A percentile compares a stretch with the other conserved stretches of the same genome.
Evolutionary conservation across 2,329 filamentous ascomycete genomes (phyloP).

Genomic region (Nectriaceae sp.): DNA sequence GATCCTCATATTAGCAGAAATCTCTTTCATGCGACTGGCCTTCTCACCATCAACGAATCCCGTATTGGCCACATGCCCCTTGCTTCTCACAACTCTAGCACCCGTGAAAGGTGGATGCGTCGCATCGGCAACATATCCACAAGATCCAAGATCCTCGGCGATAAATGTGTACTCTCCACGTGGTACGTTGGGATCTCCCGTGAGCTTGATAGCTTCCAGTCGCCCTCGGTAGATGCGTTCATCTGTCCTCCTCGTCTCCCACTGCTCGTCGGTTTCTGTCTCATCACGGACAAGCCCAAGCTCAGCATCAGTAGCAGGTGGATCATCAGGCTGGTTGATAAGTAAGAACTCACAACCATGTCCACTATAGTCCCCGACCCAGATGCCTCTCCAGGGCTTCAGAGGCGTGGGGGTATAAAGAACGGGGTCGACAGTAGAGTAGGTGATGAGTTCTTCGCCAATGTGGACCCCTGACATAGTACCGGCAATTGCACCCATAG

Average conservation of each 20-base stretch:
- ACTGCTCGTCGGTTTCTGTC: constrained; percentile 48
- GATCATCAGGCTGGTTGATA: constrained; percentile 69
- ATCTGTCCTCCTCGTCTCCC: constrained; percentile 45
- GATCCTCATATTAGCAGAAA: constrained; percentile 2
- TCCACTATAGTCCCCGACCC: constrained; percentile 85
- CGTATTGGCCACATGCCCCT: constrained; percentile 74
- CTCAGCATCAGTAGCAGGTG: constrained; percentile 40
- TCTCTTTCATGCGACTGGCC: background rate
- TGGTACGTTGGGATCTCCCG: constrained; percentile 87
- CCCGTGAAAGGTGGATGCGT: constrained; percentile 72
- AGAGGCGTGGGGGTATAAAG: constrained; percentile 79
- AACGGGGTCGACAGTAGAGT: constrained; percentile 68
- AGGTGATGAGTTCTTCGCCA: constrained; percentile 62
- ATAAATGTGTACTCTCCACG: constrained; percentile 83
- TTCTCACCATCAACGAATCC: constrained; percentile 72
- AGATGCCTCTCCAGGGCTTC: constrained; percentile 88
- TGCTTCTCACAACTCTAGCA: constrained; percentile 70
- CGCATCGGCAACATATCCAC: constrained; percentile 64
- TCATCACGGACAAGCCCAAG: constrained; percentile 41
- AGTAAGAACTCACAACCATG: constrained; percentile 90
- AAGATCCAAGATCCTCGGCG: constrained; percentile 72
- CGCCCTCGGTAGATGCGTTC: constrained; percentile 62
- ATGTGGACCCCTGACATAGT: constrained; percentile 46
- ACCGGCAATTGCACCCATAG: constrained; percentile 6
- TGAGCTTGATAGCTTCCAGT: constrained; percentile 85